phyloP scores from a whole-genome alignment of 306 rosid genomes.

The Fragaria nilgerrensis region DNA sequence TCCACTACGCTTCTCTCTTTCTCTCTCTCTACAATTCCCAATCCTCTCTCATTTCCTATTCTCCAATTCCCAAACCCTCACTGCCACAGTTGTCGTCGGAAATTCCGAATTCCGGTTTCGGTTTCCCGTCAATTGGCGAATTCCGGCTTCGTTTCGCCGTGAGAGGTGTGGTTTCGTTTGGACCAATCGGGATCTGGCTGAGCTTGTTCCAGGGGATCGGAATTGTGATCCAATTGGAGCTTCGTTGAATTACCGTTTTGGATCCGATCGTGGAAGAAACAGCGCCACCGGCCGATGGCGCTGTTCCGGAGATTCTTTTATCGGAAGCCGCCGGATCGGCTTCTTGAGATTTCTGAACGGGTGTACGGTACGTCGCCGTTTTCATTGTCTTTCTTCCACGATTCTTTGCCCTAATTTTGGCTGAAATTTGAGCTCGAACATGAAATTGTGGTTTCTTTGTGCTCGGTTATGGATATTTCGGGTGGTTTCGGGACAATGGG shows the following conservation, averaged over 20 bases:
- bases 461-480: conserved; percentile 24
- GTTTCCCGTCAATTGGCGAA: conserved; percentile 5
- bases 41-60: not conserved
- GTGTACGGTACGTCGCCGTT: conserved; percentile 63
- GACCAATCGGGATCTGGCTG: conserved; percentile 47
- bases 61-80: conserved; percentile 6
- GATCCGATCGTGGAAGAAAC: conserved; percentile 80
- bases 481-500: conserved; percentile 36
- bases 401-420: not conserved
- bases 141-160: not conserved
- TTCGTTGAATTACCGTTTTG: conserved; percentile 58
- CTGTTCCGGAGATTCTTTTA: conserved; percentile 95
- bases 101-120: not conserved
- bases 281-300: conserved; percentile 97
- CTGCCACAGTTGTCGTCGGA: not conserved
- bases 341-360: conserved; percentile 94
- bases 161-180: conserved; percentile 14
- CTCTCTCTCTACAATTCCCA: conserved; percentile 3
- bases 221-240: conserved; percentile 38
- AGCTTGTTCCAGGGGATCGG: conserved; percentile 6
- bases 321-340: conserved; percentile 99
- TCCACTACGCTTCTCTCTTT: conserved; percentile 50
- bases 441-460: conserved; percentile 3
- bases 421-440: not conserved
- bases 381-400: not conserved